These are phyloP conservation scores for Starmerella cellae DNA, from an alignment of 805 yeast species.

Conservation along the genomic window DNA sequence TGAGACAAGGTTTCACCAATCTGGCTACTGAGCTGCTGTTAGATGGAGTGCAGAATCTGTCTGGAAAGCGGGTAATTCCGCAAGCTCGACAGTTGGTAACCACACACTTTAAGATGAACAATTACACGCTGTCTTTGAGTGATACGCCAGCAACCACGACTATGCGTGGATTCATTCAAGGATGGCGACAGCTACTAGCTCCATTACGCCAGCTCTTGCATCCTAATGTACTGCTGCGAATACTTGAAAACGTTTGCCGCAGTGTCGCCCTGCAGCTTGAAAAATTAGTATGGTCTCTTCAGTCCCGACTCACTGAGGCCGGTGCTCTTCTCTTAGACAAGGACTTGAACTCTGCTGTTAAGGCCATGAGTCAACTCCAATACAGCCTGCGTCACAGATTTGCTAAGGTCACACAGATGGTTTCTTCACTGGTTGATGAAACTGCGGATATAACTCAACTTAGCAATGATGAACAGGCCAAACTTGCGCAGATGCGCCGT, in stretches of 20 bases:
- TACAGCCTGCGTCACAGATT: conserved; percentile 69
- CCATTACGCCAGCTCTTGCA: conserved; percentile 55
- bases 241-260: conserved; percentile 40
- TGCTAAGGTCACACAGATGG: conserved; percentile 69
- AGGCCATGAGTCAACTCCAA: conserved; percentile 49
- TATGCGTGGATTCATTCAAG: conserved; percentile 34
- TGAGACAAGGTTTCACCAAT: conserved; percentile 25
- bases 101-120: conserved; percentile 28
- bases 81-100: conserved; percentile 29
- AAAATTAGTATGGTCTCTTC: conserved; percentile 50
- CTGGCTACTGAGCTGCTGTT: conserved; percentile 31
- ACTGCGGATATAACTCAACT: conserved; percentile 3
- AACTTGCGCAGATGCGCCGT: conserved; percentile 1
- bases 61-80: conserved; percentile 26
- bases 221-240: conserved; percentile 36
- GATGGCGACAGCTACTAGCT: conserved; percentile 50
- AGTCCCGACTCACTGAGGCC: conserved; percentile 59
- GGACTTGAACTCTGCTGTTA: conserved; percentile 61
- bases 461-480: conserved; percentile 2
- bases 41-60: conserved; percentile 33
- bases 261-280: conserved; percentile 48
- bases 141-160: background rate
- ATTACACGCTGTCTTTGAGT: conserved; percentile 2
- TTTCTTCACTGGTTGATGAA: conserved; percentile 31
- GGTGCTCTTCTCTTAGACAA: conserved; percentile 77